Percentiles rank a stretch among this genome's conserved stretches.
Evolutionary conservation across 2,329 filamentous ascomycete species (phyloP).

Genomic region (Pseudocercospora crystallina): DNA sequence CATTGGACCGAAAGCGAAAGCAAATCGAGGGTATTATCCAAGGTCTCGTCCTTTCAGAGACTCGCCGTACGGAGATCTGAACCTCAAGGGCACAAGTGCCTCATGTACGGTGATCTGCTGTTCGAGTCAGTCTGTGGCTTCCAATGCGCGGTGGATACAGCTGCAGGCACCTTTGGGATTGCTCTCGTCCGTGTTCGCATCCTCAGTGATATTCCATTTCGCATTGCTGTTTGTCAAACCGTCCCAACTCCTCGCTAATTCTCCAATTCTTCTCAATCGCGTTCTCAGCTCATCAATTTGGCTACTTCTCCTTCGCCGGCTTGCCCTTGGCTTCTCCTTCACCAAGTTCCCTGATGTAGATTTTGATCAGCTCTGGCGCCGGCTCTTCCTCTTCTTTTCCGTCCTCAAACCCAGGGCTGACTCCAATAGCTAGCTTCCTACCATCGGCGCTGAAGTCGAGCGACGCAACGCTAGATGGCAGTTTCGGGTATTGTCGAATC

Average conservation of each 20-base stretch:
- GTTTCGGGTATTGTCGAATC: slow-evolving; percentile 85
- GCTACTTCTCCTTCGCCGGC: slow-evolving; percentile 24
- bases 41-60: too few species aligned
- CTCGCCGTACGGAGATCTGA: too few species aligned
- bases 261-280: not conserved
- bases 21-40: too few species aligned
- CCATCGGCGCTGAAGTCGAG: slow-evolving; percentile 77
- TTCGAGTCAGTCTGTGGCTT: too few species aligned
- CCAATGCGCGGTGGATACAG: too few species aligned
- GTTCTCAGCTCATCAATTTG: not conserved
- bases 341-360: slow-evolving; percentile 79
- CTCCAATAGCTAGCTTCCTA: slow-evolving; percentile 72
- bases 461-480: slow-evolving; percentile 73
- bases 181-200: too few species aligned
- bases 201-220: too few species aligned
- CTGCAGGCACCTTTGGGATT: too few species aligned
- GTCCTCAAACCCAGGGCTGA: slow-evolving; percentile 86
- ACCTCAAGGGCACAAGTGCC: too few species aligned
- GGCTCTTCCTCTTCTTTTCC: slow-evolving; percentile 76
- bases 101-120: too few species aligned
- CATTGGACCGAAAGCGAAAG: too few species aligned
- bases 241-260: slow-evolving; percentile 5
- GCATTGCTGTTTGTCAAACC: too few species aligned
- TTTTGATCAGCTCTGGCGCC: slow-evolving; percentile 67
- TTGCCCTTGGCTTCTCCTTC: slow-evolving; percentile 78